Evolutionary conservation across 140 eudicot genomes (phyloP).

Genomic region (Erigeron philadelphicus): DNA sequence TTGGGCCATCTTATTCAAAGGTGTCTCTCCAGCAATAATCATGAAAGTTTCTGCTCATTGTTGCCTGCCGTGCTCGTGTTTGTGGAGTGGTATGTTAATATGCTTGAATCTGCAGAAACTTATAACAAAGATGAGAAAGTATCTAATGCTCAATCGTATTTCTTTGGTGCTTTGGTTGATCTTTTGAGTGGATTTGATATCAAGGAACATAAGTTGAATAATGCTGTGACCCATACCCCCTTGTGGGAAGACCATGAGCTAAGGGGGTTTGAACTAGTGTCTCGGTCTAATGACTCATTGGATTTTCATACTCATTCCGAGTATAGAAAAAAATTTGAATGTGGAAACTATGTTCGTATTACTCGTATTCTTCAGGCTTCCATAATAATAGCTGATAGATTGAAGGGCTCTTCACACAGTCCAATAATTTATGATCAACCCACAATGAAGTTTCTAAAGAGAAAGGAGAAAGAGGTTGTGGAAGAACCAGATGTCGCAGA

Average conservation of each 20-base stretch:
- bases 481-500: slow-evolving; percentile 46
- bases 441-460: slow-evolving; percentile 30
- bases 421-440: slow-evolving; percentile 33
- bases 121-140: slow-evolving; percentile 51
- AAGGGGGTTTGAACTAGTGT: slow-evolving; percentile 59
- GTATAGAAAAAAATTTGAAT: slow-evolving; percentile 23
- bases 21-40: slow-evolving; percentile 37
- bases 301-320: slow-evolving; percentile 46
- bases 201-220: slow-evolving; percentile 19
- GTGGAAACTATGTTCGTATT: slow-evolving; percentile 35
- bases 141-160: slow-evolving; percentile 54
- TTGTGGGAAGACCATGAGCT: slow-evolving; percentile 95
- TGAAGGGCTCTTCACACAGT: slow-evolving; percentile 25
- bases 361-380: slow-evolving; percentile 58
- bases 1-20: slow-evolving; percentile 69
- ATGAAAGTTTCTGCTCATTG: slow-evolving; percentile 37
- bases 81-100: slow-evolving; percentile 66
- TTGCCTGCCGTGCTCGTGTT: slow-evolving; percentile 62
- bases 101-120: slow-evolving; percentile 40
- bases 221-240: slow-evolving; percentile 35
- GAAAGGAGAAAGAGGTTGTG: slow-evolving; percentile 24
- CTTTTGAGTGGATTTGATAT: slow-evolving; percentile 47
- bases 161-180: slow-evolving; percentile 55
- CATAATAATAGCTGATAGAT: slow-evolving; percentile 30
- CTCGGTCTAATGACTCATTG: slow-evolving; percentile 36